phyloP scores from a whole-genome alignment of 2,329 filamentous ascomycete genomes.

The Hymenoscyphus repandus region DNA sequence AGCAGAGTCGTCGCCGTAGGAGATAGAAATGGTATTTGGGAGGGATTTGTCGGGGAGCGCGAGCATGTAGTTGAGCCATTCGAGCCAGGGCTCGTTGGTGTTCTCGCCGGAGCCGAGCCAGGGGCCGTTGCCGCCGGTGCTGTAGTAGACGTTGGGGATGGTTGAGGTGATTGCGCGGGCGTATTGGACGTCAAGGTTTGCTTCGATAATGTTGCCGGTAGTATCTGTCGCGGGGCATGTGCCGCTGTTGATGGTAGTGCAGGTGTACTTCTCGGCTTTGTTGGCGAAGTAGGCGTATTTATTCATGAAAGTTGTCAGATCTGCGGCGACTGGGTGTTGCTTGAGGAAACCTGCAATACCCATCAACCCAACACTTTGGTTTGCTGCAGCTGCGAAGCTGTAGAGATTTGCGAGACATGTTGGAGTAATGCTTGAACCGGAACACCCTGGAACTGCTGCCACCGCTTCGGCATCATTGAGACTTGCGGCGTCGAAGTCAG shows the following conservation, averaged over 20 bases:
- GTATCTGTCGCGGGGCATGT: slow-evolving; percentile 26
- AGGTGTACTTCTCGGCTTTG: slow-evolving; percentile 31
- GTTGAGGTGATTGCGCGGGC: slow-evolving; percentile 50
- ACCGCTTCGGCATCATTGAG: slow-evolving; percentile 3
- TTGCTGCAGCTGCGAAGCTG: slow-evolving; percentile 19
- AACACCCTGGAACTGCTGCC: slow-evolving; percentile 25
- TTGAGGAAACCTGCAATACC: slow-evolving; percentile 28
- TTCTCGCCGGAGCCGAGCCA: slow-evolving; percentile 43
- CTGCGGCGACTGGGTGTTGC: slow-evolving; percentile 23
- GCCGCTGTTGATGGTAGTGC: slow-evolving; percentile 26
- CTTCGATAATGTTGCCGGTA: slow-evolving; percentile 36
- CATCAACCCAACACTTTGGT: slow-evolving; percentile 20
- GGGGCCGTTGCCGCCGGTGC: slow-evolving; percentile 50
- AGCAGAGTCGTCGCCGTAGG: slow-evolving; percentile 49
- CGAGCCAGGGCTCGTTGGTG: slow-evolving; percentile 64
- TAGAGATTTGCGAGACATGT: slow-evolving; percentile 29
- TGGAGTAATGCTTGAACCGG: slow-evolving; percentile 24
- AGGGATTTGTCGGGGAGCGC: slow-evolving; percentile 44
- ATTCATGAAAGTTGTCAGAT: slow-evolving; percentile 26
- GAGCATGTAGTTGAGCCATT: slow-evolving; percentile 55
- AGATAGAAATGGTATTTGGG: slow-evolving; percentile 54
- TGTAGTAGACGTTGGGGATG: slow-evolving; percentile 49
- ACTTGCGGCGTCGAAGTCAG: slow-evolving; percentile 7
- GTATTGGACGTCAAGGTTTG: slow-evolving; percentile 55
- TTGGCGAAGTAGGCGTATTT: slow-evolving; percentile 23